These are phyloP conservation scores for Euphorbia tirucalli DNA, from an alignment of 345 rosid species.

Conservation along the genomic window DNA sequence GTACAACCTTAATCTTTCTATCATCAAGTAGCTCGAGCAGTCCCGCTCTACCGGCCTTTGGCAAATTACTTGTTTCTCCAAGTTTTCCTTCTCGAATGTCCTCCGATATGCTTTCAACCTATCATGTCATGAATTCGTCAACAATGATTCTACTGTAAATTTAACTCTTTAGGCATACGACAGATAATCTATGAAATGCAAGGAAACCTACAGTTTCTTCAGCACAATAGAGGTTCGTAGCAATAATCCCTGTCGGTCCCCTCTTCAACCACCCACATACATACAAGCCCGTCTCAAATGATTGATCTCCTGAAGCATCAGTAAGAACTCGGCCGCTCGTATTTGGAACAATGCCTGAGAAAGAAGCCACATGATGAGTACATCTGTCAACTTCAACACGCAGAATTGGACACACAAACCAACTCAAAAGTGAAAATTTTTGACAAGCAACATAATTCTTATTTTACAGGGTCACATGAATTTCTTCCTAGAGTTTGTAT, in stretches of 20 bases:
- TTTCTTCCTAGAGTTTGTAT: too few relatives aligned
- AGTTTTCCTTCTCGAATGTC: constrained; percentile 56
- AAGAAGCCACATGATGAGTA: too few relatives aligned
- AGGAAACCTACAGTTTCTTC: constrained; percentile 76
- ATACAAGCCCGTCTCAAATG: constrained; percentile 64
- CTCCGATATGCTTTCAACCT: constrained; percentile 75
- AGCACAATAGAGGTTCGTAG: constrained; percentile 83
- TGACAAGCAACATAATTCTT: neutral
- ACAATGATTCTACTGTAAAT: constrained; percentile 1
- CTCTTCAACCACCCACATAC: constrained; percentile 97
- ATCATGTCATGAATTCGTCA: constrained; percentile 13
- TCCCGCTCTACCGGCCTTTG: constrained; percentile 67
- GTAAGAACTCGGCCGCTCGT: constrained; percentile 61
- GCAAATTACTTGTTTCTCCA: constrained; percentile 22
- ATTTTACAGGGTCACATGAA: too few relatives aligned
- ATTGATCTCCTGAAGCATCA: constrained; percentile 37
- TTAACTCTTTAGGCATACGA: too few relatives aligned
- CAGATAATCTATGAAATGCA: neutral
- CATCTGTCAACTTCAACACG: neutral
- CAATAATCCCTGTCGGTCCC: constrained; percentile 90
- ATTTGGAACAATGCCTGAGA: constrained; percentile 76
- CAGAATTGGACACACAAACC: too few relatives aligned
- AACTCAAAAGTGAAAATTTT: neutral
- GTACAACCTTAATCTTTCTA: constrained; percentile 42
- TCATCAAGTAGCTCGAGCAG: constrained; percentile 54